Percentiles rank a stretch among this genome's conserved stretches.
phyloP scores from a whole-genome alignment of 768 basidiomycete genomes.

The Collybiopsis luxurians region DNA sequence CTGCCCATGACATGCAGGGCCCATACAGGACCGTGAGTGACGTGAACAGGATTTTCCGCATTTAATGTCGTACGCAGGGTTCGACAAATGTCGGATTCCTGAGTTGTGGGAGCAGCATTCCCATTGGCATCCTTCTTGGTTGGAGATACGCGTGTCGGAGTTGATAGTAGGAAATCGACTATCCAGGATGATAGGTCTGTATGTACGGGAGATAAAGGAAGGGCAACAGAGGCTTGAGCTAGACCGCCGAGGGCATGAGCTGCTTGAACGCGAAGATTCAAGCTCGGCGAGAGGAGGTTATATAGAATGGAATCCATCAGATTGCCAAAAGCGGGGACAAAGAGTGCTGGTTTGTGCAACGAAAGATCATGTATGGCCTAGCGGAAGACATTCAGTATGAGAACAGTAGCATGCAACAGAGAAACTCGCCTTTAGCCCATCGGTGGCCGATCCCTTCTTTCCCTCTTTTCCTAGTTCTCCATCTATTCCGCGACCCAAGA shows the following conservation, averaged over 20 bases:
- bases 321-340: slow-evolving; percentile 61
- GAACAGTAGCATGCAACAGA: slow-evolving; percentile 10
- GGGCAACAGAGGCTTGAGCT: slow-evolving; percentile 47
- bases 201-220: slow-evolving; percentile 49
- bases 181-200: slow-evolving; percentile 46
- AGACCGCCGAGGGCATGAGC: slow-evolving; percentile 75
- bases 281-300: slow-evolving; percentile 61
- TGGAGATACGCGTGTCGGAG: slow-evolving; percentile 30
- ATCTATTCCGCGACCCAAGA: slow-evolving; percentile 72
- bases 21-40: slow-evolving; percentile 80
- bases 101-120: slow-evolving; percentile 22
- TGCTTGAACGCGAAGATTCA: slow-evolving; percentile 67
- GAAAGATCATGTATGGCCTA: slow-evolving; percentile 75
- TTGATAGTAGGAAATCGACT: slow-evolving; percentile 48
- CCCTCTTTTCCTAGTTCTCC: slow-evolving; percentile 88
- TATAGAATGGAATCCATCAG: slow-evolving; percentile 59
- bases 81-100: slow-evolving; percentile 56
- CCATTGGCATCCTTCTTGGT: slow-evolving; percentile 36
- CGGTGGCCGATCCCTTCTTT: slow-evolving; percentile 78
- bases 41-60: slow-evolving; percentile 51
- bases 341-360: slow-evolving; percentile 58
- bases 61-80: slow-evolving; percentile 64
- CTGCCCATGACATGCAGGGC: slow-evolving; percentile 63
- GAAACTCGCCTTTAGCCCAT: slow-evolving; percentile 67
- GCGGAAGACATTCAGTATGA: slow-evolving; percentile 1